These are phyloP conservation scores for Aspergillus puulaauensis DNA, from an alignment of 2,329 filamentous ascomycete species.

Conservation along the genomic window DNA sequence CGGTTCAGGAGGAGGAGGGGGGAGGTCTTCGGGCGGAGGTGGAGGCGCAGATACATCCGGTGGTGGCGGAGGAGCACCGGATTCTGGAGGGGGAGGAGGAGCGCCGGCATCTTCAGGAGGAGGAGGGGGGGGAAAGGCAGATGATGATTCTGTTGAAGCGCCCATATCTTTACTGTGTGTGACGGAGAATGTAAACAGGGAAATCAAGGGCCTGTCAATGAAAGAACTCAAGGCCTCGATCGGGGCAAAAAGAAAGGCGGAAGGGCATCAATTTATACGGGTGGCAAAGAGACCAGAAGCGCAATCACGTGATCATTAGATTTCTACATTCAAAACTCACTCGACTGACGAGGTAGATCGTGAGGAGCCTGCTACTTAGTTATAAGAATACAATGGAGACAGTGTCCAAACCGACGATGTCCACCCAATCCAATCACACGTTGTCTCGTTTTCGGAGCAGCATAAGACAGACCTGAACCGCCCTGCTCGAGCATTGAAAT, in stretches of 20 bases:
- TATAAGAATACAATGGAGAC: slow-evolving; percentile 32
- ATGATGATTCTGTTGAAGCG: slow-evolving; percentile 20
- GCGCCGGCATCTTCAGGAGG: slow-evolving; percentile 36
- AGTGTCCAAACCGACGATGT: slow-evolving; percentile 24
- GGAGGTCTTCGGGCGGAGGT: slow-evolving; percentile 41
- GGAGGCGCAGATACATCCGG: slow-evolving; percentile 35
- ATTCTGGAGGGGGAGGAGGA: slow-evolving; percentile 40
- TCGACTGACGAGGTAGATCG: slow-evolving; percentile 4
- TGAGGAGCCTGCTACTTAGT: slow-evolving; percentile 18
- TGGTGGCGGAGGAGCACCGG: slow-evolving; percentile 44
- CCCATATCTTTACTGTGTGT: slow-evolving; percentile 38
- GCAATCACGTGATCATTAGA: slow-evolving; percentile 26
- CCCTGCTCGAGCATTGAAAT: slow-evolving; percentile 18
- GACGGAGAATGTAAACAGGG: slow-evolving; percentile 5
- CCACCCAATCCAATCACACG: slow-evolving; percentile 23
- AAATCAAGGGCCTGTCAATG: not conserved
- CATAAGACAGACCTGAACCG: slow-evolving; percentile 6
- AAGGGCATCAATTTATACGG: slow-evolving; percentile 32
- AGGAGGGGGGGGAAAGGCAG: slow-evolving; percentile 27
- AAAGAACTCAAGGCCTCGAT: not conserved
- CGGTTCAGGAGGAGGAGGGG: slow-evolving; percentile 43
- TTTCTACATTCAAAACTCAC: not conserved
- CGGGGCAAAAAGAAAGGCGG: slow-evolving; percentile 4
- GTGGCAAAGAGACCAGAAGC: slow-evolving; percentile 6
- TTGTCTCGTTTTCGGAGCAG: slow-evolving; percentile 20